phyloP scores from a whole-genome alignment of 208 protist genomes.

The Herpetomonas samuelpessoai region DNA sequence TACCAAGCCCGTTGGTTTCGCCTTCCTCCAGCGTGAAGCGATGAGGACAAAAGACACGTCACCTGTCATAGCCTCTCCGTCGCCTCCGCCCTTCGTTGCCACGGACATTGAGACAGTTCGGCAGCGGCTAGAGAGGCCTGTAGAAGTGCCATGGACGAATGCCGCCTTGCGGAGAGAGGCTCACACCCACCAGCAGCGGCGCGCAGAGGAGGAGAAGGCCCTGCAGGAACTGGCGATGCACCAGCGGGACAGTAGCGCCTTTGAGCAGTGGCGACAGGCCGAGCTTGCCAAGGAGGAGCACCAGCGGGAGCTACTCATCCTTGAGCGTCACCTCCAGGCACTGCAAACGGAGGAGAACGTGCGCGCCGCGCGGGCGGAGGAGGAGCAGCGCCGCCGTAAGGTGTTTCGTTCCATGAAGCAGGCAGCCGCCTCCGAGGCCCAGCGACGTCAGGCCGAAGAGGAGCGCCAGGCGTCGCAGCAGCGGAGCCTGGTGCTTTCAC shows the following conservation, averaged over 20 bases:
- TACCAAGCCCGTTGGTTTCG: slow-evolving; percentile 31
- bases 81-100: not conserved
- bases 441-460: slow-evolving; percentile 4
- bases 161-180: slow-evolving; percentile 63
- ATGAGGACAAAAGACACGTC: too few species aligned
- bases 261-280: slow-evolving; percentile 54
- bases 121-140: slow-evolving; percentile 29
- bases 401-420: slow-evolving; percentile 15
- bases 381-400: slow-evolving; percentile 14
- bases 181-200: slow-evolving; percentile 32
- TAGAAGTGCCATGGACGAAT: slow-evolving; percentile 40
- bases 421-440: slow-evolving; percentile 11
- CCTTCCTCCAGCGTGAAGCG: slow-evolving; percentile 22
- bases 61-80: too few species aligned
- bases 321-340: slow-evolving; percentile 37
- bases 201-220: slow-evolving; percentile 26
- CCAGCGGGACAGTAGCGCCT: slow-evolving; percentile 39
- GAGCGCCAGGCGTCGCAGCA: slow-evolving; percentile 12
- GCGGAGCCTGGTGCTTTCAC: slow-evolving; percentile 16
- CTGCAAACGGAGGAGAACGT: slow-evolving; percentile 32
- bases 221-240: slow-evolving; percentile 45
- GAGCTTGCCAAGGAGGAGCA: slow-evolving; percentile 33
- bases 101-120: slow-evolving; percentile 18
- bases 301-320: slow-evolving; percentile 15
- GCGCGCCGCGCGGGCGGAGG: slow-evolving; percentile 15